These are phyloP conservation scores for Ceriops zippeliana DNA, from an alignment of 345 rosid genomes.

Conservation along the genomic window DNA sequence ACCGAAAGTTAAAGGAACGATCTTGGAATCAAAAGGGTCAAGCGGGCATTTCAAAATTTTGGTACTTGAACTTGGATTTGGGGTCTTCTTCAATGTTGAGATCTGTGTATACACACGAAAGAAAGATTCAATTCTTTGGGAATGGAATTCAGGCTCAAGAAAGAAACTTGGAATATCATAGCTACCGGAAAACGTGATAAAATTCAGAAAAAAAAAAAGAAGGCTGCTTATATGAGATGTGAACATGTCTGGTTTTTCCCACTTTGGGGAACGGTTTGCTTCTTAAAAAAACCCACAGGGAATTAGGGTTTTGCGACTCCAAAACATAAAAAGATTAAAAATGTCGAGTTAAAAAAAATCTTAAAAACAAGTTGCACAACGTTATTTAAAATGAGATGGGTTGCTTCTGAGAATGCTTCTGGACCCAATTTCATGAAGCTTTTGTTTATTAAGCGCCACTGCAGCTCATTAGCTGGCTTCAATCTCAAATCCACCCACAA, in stretches of 20 bases:
- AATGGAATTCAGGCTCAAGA: not conserved
- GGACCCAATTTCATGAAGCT: constrained; percentile 36
- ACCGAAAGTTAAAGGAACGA: constrained; percentile 15
- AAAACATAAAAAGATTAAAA: no score
- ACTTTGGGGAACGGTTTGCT: not conserved
- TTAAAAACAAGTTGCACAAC: no score
- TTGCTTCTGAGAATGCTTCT: not conserved
- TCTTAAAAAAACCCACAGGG: constrained; percentile 22
- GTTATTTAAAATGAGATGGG: no score
- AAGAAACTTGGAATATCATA: constrained; percentile 16
- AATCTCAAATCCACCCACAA: constrained; percentile 14
- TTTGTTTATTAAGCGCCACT: constrained; percentile 34
- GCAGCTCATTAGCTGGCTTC: constrained; percentile 31
- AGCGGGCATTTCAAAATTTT: constrained; percentile 27
- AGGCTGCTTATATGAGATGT: not conserved
- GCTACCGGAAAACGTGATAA: not conserved
- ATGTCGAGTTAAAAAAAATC: no score
- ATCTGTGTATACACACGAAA: constrained; percentile 21
- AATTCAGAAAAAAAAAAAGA: not conserved
- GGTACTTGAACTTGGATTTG: constrained; percentile 31
- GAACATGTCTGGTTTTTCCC: not conserved
- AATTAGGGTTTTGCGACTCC: constrained; percentile 2
- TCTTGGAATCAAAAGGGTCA: constrained; percentile 30
- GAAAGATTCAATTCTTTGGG: not conserved
- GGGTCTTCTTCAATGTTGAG: constrained; percentile 26